A percentile compares a stretch with the other conserved stretches of the same genome.
These are phyloP conservation scores for Carex littledalei DNA, from an alignment of 176 grass and related monocot species.

Conservation along the genomic window DNA sequence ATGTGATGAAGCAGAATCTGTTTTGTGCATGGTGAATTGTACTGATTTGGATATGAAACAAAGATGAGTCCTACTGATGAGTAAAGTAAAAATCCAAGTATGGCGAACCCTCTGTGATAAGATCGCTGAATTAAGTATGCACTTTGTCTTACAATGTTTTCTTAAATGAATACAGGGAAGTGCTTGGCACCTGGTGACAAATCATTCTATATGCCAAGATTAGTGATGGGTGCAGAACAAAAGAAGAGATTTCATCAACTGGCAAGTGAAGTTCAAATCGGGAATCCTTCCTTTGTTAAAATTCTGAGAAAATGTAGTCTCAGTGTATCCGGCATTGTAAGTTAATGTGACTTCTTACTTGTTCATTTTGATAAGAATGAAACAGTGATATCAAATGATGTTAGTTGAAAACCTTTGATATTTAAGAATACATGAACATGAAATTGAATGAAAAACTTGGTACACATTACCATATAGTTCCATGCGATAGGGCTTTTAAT, in stretches of 20 bases:
- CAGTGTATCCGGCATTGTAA: neutral
- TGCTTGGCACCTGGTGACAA: neutral
- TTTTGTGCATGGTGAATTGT: neutral
- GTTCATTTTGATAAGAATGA: neutral
- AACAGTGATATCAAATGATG: neutral
- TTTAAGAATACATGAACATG: neutral
- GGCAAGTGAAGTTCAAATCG: neutral
- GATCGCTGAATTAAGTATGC: neutral
- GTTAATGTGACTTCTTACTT: neutral
- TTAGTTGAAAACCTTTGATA: neutral
- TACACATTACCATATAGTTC: neutral
- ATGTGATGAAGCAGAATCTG: neutral
- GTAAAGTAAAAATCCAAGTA: neutral
- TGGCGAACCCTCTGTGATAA: neutral
- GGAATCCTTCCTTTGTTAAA: neutral
- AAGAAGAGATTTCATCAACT: neutral
- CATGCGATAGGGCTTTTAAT: neutral
- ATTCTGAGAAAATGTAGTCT: neutral
- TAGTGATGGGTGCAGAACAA: neutral
- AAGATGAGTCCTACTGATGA: neutral
- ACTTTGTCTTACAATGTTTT: neutral
- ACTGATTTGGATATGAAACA: too few relatives aligned
- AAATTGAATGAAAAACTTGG: neutral
- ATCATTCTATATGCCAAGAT: neutral
- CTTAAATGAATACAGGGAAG: neutral